phyloP scores from a whole-genome alignment of 2,329 filamentous ascomycete genomes.

The Chaetomium sp. region DNA sequence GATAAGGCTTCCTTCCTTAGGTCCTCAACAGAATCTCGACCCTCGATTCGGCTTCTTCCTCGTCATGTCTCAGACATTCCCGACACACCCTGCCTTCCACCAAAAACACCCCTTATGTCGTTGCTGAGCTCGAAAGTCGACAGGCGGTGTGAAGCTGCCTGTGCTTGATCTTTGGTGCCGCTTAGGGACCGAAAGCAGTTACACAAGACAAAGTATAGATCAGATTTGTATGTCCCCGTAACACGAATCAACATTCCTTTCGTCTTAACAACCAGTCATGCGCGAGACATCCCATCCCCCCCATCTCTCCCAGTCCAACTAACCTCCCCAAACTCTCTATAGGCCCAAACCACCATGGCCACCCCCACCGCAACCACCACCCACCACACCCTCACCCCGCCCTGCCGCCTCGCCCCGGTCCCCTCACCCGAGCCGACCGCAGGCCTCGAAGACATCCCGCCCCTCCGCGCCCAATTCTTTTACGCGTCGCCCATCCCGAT shows the following conservation, averaged over 20 bases:
- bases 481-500: slow-evolving; percentile 81
- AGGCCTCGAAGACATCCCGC: slow-evolving; percentile 55
- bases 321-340: not conserved
- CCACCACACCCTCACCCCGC: slow-evolving; percentile 17
- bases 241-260: not conserved
- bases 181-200: not conserved
- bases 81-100: not conserved
- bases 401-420: slow-evolving; percentile 26
- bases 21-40: not conserved
- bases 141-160: slow-evolving; percentile 16
- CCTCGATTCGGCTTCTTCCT: not conserved
- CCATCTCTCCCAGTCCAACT: not conserved
- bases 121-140: not conserved
- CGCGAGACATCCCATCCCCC: not conserved
- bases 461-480: slow-evolving; percentile 75
- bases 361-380: slow-evolving; percentile 5
- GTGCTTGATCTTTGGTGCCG: not conserved
- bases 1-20: slow-evolving; percentile 8
- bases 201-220: slow-evolving; percentile 1
- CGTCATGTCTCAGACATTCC: slow-evolving; percentile 14
- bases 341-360: slow-evolving; percentile 22
- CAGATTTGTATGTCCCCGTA: not conserved
- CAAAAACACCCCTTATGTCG: slow-evolving; percentile 6
- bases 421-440: slow-evolving; percentile 40
- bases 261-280: not conserved